Evolutionary conservation across 331 rosid genomes (phyloP), one percentile per base, ranked within the genome.

Genomic region (Prunus yedoensis): DNA sequence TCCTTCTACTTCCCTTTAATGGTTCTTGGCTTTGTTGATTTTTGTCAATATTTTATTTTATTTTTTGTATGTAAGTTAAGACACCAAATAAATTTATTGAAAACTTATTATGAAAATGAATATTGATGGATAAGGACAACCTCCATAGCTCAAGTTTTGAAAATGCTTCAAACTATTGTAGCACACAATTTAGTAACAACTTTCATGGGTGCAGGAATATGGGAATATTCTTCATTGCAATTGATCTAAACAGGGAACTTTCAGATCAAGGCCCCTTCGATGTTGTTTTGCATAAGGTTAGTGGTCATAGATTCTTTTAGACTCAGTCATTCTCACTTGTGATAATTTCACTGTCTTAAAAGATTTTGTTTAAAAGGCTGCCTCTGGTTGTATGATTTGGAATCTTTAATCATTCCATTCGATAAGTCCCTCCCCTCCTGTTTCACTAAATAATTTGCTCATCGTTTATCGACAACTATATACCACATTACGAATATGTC

Each of bases 201-300:
- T 57, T 71, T 62, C 32, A 61, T 4, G 73, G 77, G 69, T 87
- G 86, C 89, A 92, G 97, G 89, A 90, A 69, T 78, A 88, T 87
- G 82, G 96, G 97, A 23, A 87, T 92, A 76, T 69, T 43, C 56
- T 90, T 92, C 85, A 82, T 92, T 75, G 80, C 92, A 69, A 83
- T 92, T 78, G 97, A 92, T 84, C 61, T 80, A 70, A 88, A 85
- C 71, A 86, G 83, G 84, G 91, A 96, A 18, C 85, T 90, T 66
- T 59, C 79, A 21, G 97, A 90, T 53, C 97, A 92, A 82, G 97
- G 97, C 77, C 97, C 96, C 60, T 92, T 92, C 68, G 94, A 92
- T 73, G 61, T 92, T 82, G 81, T 92, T 68, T 81, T 92, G 87
- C 96, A 92, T 66, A 92, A 92, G 97, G 97, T 91, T 78, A 70